Evolutionary conservation across 495 filamentous ascomycete genomes (phyloP).

Genomic region (Aspergillus ellipticus): DNA sequence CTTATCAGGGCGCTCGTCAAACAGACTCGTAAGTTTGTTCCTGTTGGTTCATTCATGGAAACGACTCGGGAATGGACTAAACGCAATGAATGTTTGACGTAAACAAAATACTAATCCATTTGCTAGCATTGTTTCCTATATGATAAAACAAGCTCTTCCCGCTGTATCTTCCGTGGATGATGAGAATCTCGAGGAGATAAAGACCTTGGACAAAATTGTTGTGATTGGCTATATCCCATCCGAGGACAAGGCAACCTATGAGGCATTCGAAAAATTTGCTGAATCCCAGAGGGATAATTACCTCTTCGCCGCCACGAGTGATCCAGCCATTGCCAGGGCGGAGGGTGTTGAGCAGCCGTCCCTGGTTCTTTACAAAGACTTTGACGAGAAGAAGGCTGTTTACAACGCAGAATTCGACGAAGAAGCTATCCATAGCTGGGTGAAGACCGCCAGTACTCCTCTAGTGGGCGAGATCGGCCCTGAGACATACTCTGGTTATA

Average conservation of each 20-base stretch:
- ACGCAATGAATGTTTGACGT: too few relatives aligned
- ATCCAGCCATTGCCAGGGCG: conserved; percentile 78
- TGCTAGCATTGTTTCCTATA: conserved; percentile 88
- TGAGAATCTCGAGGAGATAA: conserved; percentile 88
- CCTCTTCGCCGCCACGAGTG: conserved; percentile 83
- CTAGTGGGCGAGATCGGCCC: conserved; percentile 96
- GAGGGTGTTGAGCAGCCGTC: conserved; percentile 85
- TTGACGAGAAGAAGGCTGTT: conserved; percentile 90
- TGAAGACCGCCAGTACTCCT: conserved; percentile 80
- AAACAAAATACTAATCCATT: background rate
- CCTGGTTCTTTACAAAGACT: conserved; percentile 94
- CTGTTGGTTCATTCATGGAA: background rate
- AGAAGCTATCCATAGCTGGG: conserved; percentile 75
- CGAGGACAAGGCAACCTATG: conserved; percentile 80
- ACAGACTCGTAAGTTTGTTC: conserved; percentile 68
- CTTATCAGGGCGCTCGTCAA: conserved; percentile 89
- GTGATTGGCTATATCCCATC: conserved; percentile 81
- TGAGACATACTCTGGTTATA: conserved; percentile 96
- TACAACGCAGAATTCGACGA: conserved; percentile 76
- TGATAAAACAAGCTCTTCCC: conserved; percentile 96
- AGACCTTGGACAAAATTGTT: conserved; percentile 96
- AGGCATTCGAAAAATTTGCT: conserved; percentile 74
- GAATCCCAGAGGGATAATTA: conserved; percentile 84
- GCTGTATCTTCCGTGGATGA: conserved; percentile 78
- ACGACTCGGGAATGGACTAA: too few relatives aligned